A percentile compares a stretch with the other conserved stretches of the same genome.
phyloP scores from a whole-genome alignment of 805 yeast species.

The Torulaspora indica region DNA sequence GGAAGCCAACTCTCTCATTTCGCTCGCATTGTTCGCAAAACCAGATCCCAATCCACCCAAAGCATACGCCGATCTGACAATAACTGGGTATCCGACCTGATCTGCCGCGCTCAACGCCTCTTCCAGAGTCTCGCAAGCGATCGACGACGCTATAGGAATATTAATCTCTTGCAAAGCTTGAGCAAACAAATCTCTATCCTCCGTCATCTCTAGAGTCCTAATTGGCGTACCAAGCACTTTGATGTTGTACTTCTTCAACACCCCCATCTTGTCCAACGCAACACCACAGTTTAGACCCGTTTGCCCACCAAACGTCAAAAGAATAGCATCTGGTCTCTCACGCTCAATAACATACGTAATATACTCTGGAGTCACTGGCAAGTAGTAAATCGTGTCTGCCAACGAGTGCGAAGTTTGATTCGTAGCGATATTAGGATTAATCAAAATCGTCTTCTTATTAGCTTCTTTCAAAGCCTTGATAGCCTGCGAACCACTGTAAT shows the following conservation, averaged over 20 bases:
- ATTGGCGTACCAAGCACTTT: constrained; percentile 98
- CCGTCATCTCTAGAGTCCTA: constrained; percentile 90
- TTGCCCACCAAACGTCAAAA: constrained; percentile 97
- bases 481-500: constrained; percentile 96
- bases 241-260: constrained; percentile 81
- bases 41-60: constrained; percentile 98
- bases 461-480: constrained; percentile 93
- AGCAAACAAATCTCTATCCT: constrained; percentile 95
- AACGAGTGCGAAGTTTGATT: constrained; percentile 92
- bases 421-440: constrained; percentile 95
- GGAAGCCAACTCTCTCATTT: constrained; percentile 80
- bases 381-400: constrained; percentile 91
- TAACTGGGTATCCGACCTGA: constrained; percentile 86
- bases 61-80: constrained; percentile 96
- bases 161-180: constrained; percentile 91
- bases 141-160: constrained; percentile 94
- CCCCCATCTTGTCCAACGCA: constrained; percentile 89
- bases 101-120: constrained; percentile 91
- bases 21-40: constrained; percentile 78
- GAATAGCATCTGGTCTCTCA: constrained; percentile 93
- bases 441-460: constrained; percentile 74
- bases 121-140: constrained; percentile 90
- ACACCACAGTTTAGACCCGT: constrained; percentile 96
- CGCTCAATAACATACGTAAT: constrained; percentile 92
- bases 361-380: constrained; percentile 96